Base-by-base conservation (phyloP, 768 basidiomycete genomes). In the Leccinum ochraceum region DNA sequence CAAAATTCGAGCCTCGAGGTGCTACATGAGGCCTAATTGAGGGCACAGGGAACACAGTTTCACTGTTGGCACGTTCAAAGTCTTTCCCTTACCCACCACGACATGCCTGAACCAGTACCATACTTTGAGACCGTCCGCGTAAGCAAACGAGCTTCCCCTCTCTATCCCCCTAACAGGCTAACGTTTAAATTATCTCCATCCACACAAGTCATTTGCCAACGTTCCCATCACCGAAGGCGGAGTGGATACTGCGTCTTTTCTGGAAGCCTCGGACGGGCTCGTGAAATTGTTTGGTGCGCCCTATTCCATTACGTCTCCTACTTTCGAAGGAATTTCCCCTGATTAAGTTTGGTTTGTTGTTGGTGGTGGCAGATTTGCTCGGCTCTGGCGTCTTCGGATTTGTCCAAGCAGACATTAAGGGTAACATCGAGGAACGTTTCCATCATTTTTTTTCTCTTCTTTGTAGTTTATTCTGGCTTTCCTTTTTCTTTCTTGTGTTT, bases 201-300 rank as follows among this genome's bases (percentile, higher is more conserved):
- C 20, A 11, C 44, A 46, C 20, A 22, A 97, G 95, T 94, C 92
- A 10, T 98, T 92, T 74, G 85, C 83, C 67, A 91, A 96, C 63
- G 92, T 98, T 44, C 83, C 86, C 16, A 79, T 91, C 65, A 85
- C 84, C n/a, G 80, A 84, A 49, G 76, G 80, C 4, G 95, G 95
- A 14, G 86, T 98, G 54, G 87, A 94, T 70, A 93, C 94, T 0
- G 69, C 77, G 20, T 74, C 81, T 13, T 98, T 98, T 79, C 79
- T 94, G 51, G 88, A 92, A 69, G 95, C 95, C 1, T 86, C 93
- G 20, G 93, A 96, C 74, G 95, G 92, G 17, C 81, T 98, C 28
- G 79, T 89, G 16, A 78, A 82, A 57, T 77, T 91, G 77, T 90
- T 90, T 69, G 87, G 89, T 88, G 63, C 60, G 83, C 54, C 61